These are phyloP conservation scores for Ustilago lituana DNA, from an alignment of 1,284 basidiomycete species.

Conservation along the genomic window DNA sequence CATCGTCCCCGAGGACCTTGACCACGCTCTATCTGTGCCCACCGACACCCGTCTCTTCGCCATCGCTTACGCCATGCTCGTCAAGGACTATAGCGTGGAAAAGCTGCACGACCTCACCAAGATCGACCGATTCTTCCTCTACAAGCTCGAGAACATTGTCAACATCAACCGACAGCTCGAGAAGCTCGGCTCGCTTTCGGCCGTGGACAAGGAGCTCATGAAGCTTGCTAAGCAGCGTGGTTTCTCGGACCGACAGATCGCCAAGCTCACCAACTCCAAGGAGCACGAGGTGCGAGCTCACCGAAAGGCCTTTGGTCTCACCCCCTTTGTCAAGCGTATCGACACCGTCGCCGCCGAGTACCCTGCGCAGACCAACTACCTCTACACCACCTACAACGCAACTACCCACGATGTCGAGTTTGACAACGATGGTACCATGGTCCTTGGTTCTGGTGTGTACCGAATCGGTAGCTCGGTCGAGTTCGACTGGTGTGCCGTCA, in stretches of 20 bases:
- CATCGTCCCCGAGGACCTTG: constrained; percentile 82
- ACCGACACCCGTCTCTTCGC: constrained; percentile 96
- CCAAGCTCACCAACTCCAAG: constrained; percentile 74
- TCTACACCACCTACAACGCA: constrained; percentile 99
- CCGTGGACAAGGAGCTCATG: constrained; percentile 70
- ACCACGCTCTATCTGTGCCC: constrained; percentile 77
- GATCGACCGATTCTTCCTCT: constrained; percentile 97
- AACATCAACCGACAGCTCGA: constrained; percentile 62
- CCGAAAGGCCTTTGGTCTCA: constrained; percentile 86
- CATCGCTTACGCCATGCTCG: constrained; percentile 96
- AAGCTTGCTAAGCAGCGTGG: constrained; percentile 69
- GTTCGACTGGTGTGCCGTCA: constrained; percentile 99
- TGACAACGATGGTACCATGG: constrained; percentile 96
- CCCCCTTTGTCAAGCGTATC: constrained; percentile 98
- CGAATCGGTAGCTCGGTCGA: constrained; percentile 98
- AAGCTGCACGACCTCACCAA: constrained; percentile 91
- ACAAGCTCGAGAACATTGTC: constrained; percentile 98
- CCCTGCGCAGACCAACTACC: constrained; percentile 98
- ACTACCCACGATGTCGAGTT: constrained; percentile 95
- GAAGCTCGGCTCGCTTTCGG: constrained; percentile 71
- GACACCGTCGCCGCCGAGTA: constrained; percentile 99
- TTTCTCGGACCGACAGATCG: constrained; percentile 93
- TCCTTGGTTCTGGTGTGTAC: constrained; percentile 98
- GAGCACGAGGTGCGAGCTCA: constrained; percentile 83
- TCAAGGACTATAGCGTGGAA: constrained; percentile 89